phyloP scores from a whole-genome alignment of 805 yeast species.

The Yamadazyma akitaensis region DNA sequence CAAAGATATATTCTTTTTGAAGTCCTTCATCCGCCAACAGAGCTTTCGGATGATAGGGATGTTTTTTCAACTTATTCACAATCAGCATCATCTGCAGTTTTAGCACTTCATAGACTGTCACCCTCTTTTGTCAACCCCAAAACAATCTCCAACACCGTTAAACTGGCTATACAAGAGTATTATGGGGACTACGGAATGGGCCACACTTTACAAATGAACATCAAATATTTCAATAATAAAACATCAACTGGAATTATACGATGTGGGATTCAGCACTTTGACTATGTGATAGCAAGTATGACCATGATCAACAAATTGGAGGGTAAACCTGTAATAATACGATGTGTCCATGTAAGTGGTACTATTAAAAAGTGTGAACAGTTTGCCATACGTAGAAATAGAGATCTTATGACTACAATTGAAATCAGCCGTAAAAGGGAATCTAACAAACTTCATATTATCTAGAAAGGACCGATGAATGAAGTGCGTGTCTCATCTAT shows the following conservation, averaged over 20 bases:
- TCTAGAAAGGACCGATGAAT: not conserved
- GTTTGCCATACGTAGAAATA: conserved; percentile 51
- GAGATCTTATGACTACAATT: conserved; percentile 27
- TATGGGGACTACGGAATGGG: conserved; percentile 84
- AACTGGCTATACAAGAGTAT: conserved; percentile 53
- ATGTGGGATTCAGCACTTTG: conserved; percentile 63
- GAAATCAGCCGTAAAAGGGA: conserved; percentile 3
- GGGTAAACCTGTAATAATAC: conserved; percentile 48
- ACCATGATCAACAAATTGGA: conserved; percentile 51
- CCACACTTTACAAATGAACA: conserved; percentile 53
- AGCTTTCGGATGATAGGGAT: not conserved
- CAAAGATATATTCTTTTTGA: conserved; percentile 83
- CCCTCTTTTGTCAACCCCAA: conserved; percentile 48
- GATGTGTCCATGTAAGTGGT: conserved; percentile 74
- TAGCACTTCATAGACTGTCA: conserved; percentile 50
- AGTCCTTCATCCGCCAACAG: conserved; percentile 58
- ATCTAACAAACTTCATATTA: conserved; percentile 2
- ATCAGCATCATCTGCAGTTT: conserved; percentile 36
- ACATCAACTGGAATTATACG: conserved; percentile 85
- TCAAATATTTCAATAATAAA: conserved; percentile 76
- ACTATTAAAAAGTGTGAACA: conserved; percentile 83
- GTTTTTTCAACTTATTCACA: conserved; percentile 13
- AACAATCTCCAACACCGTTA: conserved; percentile 49
- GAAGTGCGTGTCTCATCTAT: not conserved
- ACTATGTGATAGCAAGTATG: conserved; percentile 65